Conservation (phyloP, 108 stramenopile species). For the Conticribra guillardii region DNA sequence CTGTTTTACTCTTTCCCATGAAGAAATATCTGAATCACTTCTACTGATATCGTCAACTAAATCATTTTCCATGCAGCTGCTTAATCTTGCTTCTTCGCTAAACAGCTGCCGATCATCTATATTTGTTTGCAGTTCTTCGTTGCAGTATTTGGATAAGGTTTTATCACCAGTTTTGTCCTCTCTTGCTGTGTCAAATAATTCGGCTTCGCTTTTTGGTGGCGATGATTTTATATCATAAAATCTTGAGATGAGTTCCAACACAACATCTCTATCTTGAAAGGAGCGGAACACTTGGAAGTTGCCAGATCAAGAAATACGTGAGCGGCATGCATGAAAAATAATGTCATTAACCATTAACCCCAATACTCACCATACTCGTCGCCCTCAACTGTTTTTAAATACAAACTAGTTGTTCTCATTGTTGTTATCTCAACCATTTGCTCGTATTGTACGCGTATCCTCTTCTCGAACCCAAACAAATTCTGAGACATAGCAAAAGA, state of each 20-base stretch:
- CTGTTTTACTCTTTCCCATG: background rate
- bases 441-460: constrained; percentile 48
- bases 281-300: background rate
- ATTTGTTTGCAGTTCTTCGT: background rate
- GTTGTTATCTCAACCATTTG: constrained; percentile 45
- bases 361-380: constrained; percentile 49
- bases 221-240: background rate
- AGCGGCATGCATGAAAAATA: too few species aligned
- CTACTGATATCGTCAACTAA: background rate
- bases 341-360: too few species aligned
- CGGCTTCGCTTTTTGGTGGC: background rate
- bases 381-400: constrained; percentile 36
- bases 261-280: constrained; percentile 20
- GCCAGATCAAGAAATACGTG: background rate
- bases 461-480: constrained; percentile 76
- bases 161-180: background rate
- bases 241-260: background rate
- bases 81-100: background rate
- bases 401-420: constrained; percentile 61
- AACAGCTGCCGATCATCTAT: background rate
- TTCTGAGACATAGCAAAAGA: constrained; percentile 21
- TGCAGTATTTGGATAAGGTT: background rate
- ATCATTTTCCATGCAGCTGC: background rate
- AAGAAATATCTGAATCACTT: background rate
- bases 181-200: background rate